Evolutionary conservation across 208 protist species (phyloP).

Genomic region (Herpetomonas muscarum): DNA sequence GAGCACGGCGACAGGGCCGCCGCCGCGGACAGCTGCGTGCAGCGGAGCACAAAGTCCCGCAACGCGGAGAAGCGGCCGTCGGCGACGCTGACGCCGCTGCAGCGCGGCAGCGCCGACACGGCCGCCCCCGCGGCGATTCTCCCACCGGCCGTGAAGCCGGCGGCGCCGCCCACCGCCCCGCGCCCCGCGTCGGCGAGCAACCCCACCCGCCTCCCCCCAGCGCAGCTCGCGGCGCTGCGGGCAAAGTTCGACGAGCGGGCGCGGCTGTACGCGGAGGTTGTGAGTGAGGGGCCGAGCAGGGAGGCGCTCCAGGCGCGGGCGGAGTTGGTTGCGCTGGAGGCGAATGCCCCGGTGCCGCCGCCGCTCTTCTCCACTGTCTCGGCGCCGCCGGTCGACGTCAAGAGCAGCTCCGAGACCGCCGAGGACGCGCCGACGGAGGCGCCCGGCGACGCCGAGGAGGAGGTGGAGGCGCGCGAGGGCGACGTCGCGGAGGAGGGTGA

Average conservation of each 20-base stretch:
- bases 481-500: not conserved
- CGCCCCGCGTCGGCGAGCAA: not conserved
- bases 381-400: not conserved
- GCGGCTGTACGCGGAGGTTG: slow-evolving; percentile 48
- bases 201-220: slow-evolving; percentile 20
- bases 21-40: not conserved
- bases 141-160: not conserved
- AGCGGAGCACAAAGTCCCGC: not conserved
- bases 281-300: slow-evolving; percentile 45
- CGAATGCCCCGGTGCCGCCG: slow-evolving; percentile 14
- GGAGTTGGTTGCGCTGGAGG: slow-evolving; percentile 75
- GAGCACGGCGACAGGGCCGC: not conserved
- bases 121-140: not conserved
- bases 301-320: slow-evolving; percentile 53
- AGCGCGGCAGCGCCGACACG: not conserved
- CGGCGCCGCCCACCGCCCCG: not conserved
- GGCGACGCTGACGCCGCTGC: not conserved
- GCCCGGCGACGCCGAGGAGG: not conserved
- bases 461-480: not conserved
- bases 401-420: not conserved
- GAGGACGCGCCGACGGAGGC: not conserved
- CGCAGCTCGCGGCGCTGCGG: slow-evolving; percentile 48
- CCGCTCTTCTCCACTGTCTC: not conserved
- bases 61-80: not conserved
- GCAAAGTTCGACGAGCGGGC: slow-evolving; percentile 65